Evolutionary conservation across 495 filamentous ascomycete species (phyloP).

Genomic region (Neurospora sp.): DNA sequence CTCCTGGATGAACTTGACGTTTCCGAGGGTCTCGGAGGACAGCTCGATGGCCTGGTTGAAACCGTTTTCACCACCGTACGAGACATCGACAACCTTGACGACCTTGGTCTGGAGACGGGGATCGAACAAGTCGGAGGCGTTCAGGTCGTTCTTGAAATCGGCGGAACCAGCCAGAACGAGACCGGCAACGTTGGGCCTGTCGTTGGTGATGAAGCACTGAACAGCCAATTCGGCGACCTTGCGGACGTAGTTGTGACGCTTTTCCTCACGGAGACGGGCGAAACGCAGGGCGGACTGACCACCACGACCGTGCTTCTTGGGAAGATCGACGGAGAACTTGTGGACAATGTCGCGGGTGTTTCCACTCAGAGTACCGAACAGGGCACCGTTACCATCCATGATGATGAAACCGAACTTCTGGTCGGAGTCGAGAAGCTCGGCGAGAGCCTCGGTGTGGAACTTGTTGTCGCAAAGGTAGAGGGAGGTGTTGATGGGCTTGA

Average conservation of each 20-base stretch:
- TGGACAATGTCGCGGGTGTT: conserved; percentile 96
- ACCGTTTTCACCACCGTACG: conserved; percentile 96
- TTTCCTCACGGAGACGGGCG: conserved; percentile 97
- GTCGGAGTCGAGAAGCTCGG: conserved; percentile 93
- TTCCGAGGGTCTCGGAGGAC: conserved; percentile 88
- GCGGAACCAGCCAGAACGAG: conserved; percentile 92
- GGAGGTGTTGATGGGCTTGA: conserved; percentile 99
- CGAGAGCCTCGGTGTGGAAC: conserved; percentile 95
- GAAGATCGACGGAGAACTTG: conserved; percentile 93
- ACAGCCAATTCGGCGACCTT: conserved; percentile 97
- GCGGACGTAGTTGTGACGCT: conserved; percentile 98
- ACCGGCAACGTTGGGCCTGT: conserved; percentile 95
- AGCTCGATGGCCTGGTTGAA: conserved; percentile 99
- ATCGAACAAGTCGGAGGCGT: conserved; percentile 96
- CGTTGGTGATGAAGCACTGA: conserved; percentile 94
- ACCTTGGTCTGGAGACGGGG: conserved; percentile 82
- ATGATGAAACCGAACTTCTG: conserved; percentile 99
- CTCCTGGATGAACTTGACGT: conserved; percentile 99
- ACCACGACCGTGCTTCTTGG: conserved; percentile 99
- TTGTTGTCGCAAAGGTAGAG: conserved; percentile 99
- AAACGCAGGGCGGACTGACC: conserved; percentile 99
- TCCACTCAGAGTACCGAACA: conserved; percentile 92
- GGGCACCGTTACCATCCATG: conserved; percentile 97
- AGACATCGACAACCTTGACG: conserved; percentile 98
- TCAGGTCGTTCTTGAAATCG: conserved; percentile 98